phyloP scores from a whole-genome alignment of 1,139 yeast species.

The Suhomyces bribrorum region DNA sequence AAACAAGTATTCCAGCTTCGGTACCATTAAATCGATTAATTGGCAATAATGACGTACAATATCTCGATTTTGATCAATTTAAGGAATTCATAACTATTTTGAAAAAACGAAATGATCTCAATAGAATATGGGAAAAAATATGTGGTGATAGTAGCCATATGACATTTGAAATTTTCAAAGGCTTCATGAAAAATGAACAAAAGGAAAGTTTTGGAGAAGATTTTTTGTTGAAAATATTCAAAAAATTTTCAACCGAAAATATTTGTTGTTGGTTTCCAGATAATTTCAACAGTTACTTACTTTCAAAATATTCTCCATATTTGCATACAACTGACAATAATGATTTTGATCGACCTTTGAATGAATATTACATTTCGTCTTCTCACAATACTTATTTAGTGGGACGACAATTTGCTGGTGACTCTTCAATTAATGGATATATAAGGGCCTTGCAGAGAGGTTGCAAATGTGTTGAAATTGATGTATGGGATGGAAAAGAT shows the following conservation, averaged over 20 bases:
- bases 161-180: slow-evolving; percentile 45
- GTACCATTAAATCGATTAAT: background rate
- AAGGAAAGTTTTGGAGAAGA: slow-evolving; percentile 40
- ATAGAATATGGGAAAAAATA: slow-evolving; percentile 26
- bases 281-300: slow-evolving; percentile 51
- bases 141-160: slow-evolving; percentile 35
- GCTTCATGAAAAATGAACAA: slow-evolving; percentile 55
- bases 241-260: slow-evolving; percentile 40
- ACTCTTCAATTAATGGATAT: slow-evolving; percentile 87
- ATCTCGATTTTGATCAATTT: slow-evolving; percentile 67
- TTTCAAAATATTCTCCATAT: slow-evolving; percentile 49
- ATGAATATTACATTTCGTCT: slow-evolving; percentile 85
- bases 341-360: slow-evolving; percentile 64
- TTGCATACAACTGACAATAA: slow-evolving; percentile 26
- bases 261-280: slow-evolving; percentile 44
- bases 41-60: background rate
- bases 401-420: slow-evolving; percentile 92
- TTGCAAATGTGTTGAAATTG: slow-evolving; percentile 90
- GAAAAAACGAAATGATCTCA: slow-evolving; percentile 38
- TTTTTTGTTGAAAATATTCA: slow-evolving; percentile 39
- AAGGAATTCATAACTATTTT: slow-evolving; percentile 62
- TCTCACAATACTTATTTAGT: slow-evolving; percentile 91
- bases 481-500: slow-evolving; percentile 83
- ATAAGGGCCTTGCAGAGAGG: slow-evolving; percentile 88
- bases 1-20: slow-evolving; percentile 37